Evolutionary conservation across 257 asterid genomes (phyloP).

Genomic region (Anisodus acutangulus): DNA sequence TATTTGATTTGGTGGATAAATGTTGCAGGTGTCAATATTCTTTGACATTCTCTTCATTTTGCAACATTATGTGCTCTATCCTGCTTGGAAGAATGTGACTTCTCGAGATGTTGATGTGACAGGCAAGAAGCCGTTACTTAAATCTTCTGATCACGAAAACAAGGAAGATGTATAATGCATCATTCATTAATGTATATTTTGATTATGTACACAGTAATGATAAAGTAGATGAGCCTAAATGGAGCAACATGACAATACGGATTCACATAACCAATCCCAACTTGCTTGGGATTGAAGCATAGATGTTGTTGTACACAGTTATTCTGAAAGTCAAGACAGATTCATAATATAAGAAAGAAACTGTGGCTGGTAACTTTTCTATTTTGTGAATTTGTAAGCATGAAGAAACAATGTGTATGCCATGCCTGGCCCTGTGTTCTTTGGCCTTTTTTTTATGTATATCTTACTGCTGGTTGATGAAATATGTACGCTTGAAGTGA

Average conservation of each 20-base stretch:
- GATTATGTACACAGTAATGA: not conserved
- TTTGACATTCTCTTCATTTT: slow-evolving; percentile 82
- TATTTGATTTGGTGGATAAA: slow-evolving; percentile 13
- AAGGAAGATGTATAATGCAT: slow-evolving; percentile 46
- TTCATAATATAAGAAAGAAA: not conserved
- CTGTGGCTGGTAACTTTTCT: not conserved
- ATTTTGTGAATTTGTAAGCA: not conserved
- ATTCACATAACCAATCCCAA: not conserved
- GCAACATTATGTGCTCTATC: slow-evolving; percentile 82
- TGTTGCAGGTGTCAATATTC: slow-evolving; percentile 66
- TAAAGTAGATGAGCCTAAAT: not conserved
- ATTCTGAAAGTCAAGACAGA: not conserved
- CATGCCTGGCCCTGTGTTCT: not conserved
- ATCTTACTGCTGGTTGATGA: not conserved
- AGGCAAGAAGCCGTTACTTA: slow-evolving; percentile 63
- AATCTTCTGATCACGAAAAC: slow-evolving; percentile 43
- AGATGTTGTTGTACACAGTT: not conserved
- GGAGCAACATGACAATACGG: not conserved
- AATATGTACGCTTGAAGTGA: not conserved
- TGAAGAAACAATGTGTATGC: not conserved
- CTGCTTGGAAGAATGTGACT: slow-evolving; percentile 38
- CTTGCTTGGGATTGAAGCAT: not conserved
- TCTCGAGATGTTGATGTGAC: slow-evolving; percentile 47
- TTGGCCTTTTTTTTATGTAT: not conserved
- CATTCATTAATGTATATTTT: not conserved